Evolutionary conservation across 345 rosid genomes (phyloP).

Genomic region (Luvunga scandens): DNA sequence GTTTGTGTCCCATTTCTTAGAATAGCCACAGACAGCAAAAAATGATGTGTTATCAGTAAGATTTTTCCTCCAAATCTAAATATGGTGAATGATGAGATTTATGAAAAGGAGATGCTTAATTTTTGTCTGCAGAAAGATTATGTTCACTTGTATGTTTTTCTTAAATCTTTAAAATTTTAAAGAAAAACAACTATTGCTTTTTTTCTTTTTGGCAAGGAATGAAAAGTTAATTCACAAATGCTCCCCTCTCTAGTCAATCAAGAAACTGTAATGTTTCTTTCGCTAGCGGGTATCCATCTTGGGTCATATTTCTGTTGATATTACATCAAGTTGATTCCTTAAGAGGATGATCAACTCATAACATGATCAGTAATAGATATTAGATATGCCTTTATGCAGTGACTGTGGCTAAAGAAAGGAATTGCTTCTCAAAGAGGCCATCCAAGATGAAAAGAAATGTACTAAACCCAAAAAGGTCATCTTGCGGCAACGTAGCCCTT

Average conservation of each 20-base stretch:
- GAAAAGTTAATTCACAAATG: not conserved
- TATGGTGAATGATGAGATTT: not conserved
- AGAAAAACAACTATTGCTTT: not conserved
- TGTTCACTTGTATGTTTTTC: not conserved
- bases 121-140: not conserved
- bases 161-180: not conserved
- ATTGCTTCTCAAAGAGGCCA: conserved; percentile 57
- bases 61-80: no score
- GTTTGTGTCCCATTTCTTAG: no score
- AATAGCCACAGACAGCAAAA: no score
- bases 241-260: not conserved
- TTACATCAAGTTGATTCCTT: not conserved
- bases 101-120: not conserved
- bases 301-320: not conserved
- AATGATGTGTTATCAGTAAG: no score
- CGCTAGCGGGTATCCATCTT: conserved; percentile 3
- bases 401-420: conserved; percentile 46
- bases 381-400: no score
- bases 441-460: conserved; percentile 33
- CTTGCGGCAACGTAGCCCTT: conserved; percentile 53
- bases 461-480: conserved; percentile 47
- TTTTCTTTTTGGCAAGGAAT: not conserved
- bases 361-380: no score
- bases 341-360: no score
- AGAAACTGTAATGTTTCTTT: not conserved